phyloP scores from a whole-genome alignment of 805 yeast species.

The Candida yuanshanica region DNA sequence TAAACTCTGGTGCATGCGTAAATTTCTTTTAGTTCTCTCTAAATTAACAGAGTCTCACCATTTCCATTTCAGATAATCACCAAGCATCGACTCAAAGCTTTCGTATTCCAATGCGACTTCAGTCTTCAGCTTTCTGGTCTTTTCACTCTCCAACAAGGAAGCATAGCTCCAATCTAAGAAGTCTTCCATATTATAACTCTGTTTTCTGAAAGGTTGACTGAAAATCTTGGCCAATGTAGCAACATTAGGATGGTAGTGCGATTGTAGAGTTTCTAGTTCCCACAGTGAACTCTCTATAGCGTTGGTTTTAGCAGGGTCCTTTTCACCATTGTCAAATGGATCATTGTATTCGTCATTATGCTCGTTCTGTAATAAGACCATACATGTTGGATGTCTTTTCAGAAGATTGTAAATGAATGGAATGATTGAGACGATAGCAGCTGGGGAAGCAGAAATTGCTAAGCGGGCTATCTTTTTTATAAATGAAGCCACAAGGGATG shows the following conservation, averaged over 20 bases:
- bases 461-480: slow-evolving; percentile 77
- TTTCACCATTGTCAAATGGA: slow-evolving; percentile 58
- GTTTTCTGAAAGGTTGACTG: slow-evolving; percentile 84
- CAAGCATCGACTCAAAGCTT: slow-evolving; percentile 20
- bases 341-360: slow-evolving; percentile 39
- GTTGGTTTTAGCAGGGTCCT: slow-evolving; percentile 70
- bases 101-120: slow-evolving; percentile 79
- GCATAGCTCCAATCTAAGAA: slow-evolving; percentile 88
- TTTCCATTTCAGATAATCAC: slow-evolving; percentile 23
- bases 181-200: slow-evolving; percentile 85
- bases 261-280: slow-evolving; percentile 77
- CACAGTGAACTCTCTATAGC: slow-evolving; percentile 86
- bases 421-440: slow-evolving; percentile 78
- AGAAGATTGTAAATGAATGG: slow-evolving; percentile 90
- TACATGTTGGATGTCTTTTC: slow-evolving; percentile 91
- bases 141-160: slow-evolving; percentile 57
- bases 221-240: slow-evolving; percentile 87
- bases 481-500: slow-evolving; percentile 80
- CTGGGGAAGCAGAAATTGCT: slow-evolving; percentile 72
- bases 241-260: slow-evolving; percentile 93
- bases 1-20: no score
- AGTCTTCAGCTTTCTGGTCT: slow-evolving; percentile 56
- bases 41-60: no score
- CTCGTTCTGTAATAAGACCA: slow-evolving; percentile 68
- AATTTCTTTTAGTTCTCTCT: no score